phyloP scores from a whole-genome alignment of 169 alveolate species.

The Plasmodium coatneyi region DNA sequence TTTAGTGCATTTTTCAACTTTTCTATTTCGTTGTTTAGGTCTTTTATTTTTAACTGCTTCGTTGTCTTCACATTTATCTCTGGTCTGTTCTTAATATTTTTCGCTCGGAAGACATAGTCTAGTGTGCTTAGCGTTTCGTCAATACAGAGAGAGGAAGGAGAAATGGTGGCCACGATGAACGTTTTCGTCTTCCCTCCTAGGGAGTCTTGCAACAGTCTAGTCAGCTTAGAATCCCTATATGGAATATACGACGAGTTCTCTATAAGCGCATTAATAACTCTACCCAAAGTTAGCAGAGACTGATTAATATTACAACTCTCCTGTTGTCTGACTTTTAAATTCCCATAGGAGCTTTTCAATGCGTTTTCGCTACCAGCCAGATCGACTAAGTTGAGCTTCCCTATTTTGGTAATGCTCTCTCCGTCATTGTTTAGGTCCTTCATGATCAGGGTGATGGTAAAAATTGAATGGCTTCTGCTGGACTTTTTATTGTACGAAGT shows the following conservation, averaged over 20 bases:
- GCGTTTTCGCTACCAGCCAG: slow-evolving; percentile 96
- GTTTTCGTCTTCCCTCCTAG: slow-evolving; percentile 97
- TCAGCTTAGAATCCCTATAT: slow-evolving; percentile 96
- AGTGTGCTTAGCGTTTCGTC: slow-evolving; percentile 93
- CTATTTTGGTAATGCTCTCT: slow-evolving; percentile 88
- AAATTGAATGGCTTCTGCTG: slow-evolving; percentile 93
- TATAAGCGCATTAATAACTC: slow-evolving; percentile 92
- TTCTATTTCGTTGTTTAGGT: slow-evolving; percentile 81
- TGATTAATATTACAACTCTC: slow-evolving; percentile 94
- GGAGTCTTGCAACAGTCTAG: slow-evolving; percentile 93
- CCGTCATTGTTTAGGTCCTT: slow-evolving; percentile 89
- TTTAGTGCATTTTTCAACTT: slow-evolving; percentile 78
- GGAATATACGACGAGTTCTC: slow-evolving; percentile 94
- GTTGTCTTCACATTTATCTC: slow-evolving; percentile 92
- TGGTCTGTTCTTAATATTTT: slow-evolving; percentile 92
- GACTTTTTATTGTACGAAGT: slow-evolving; percentile 90
- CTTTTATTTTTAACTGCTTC: slow-evolving; percentile 86
- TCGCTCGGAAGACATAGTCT: slow-evolving; percentile 94
- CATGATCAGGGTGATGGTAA: slow-evolving; percentile 90
- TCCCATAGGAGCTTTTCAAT: slow-evolving; percentile 89
- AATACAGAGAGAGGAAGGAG: slow-evolving; percentile 92
- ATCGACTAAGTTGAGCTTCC: slow-evolving; percentile 94
- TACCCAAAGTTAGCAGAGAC: slow-evolving; percentile 90
- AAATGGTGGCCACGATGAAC: slow-evolving; percentile 93
- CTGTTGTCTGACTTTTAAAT: slow-evolving; percentile 89